Base-by-base conservation (phyloP, 257 asterid species). In the Dorcoceras hygrometricum region DNA sequence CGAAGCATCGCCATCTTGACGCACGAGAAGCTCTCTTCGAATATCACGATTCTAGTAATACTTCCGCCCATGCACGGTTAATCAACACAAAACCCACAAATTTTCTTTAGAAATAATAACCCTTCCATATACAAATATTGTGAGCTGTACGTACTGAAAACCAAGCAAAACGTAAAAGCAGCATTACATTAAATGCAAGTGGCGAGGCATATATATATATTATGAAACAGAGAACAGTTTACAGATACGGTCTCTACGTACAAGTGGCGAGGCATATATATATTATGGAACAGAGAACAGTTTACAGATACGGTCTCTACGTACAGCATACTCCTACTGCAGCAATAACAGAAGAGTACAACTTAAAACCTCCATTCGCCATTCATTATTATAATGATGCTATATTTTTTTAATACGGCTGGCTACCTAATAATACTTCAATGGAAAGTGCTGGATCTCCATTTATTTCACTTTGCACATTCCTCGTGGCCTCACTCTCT, bases 401-500 rank as follows among this genome's bases (percentile, higher is more conserved):
- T 27, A 59, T 26, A 59, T 25, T 5, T 26, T 5, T 34, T 8
- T 34, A 9, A 69, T 68, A 72, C 61, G 75, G 71, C 77, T 66
- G 75, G 71, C 77, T 66, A 76, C 70, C 70, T 57, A 36, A 62
- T 71, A 29, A 59, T 63, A 23, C 25, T 63, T n/a, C 63, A 28
- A 22, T 22, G 20, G 25, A 25, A 50, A 31, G 18, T 66, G 72
- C 71, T 60, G n/a, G n/a, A n/a, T n/a, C 68, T 69, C 78, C 78
- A 79, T 84, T 84, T 59, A 77, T 75, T 75, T 73, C 80, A 79
- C 70, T 67, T 68, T 72, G 65, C 74, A 74, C 50, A 53, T 79
- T 81, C 78, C 84, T 80, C 89, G 86, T 84, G 86, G 75, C 58
- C 16, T 56, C 57, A 9, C 34, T 22, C 39, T 14, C 19, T 5